Percentiles rank a stretch among this genome's conserved stretches.
Conservation (phyloP, 805 yeast species). For the Lipomyces orientalis region DNA sequence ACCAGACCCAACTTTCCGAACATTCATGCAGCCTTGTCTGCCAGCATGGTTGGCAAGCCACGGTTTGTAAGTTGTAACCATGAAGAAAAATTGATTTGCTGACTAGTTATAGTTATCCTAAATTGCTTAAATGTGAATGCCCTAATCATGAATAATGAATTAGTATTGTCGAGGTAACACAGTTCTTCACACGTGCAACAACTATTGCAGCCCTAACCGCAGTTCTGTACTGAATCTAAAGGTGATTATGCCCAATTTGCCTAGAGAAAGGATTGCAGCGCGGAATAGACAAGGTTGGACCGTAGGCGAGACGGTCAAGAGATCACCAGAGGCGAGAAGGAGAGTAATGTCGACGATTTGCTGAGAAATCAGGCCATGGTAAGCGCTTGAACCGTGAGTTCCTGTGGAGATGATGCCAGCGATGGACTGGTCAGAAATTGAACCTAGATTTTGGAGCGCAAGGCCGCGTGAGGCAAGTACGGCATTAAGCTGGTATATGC, state of each 20-base stretch:
- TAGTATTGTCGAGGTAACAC: too few relatives aligned
- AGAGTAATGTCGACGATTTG: slow-evolving; percentile 81
- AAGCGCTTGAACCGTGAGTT: slow-evolving; percentile 94
- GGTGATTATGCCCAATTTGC: slow-evolving; percentile 88
- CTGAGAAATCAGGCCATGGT: slow-evolving; percentile 87
- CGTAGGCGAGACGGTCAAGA: slow-evolving; percentile 67
- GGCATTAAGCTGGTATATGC: slow-evolving; percentile 76
- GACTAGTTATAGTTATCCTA: too few relatives aligned
- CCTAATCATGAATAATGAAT: too few relatives aligned
- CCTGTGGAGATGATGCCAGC: slow-evolving; percentile 98
- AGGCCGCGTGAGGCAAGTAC: slow-evolving; percentile 65
- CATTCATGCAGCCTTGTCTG: too few relatives aligned
- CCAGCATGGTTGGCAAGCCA: too few relatives aligned
- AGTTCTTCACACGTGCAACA: too few relatives aligned
- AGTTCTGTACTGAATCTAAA: too few relatives aligned
- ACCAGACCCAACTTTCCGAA: too few relatives aligned
- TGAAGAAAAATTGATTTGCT: too few relatives aligned
- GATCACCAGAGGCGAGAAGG: slow-evolving; percentile 76
- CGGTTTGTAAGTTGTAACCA: too few relatives aligned
- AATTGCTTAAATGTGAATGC: too few relatives aligned
- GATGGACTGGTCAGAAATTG: slow-evolving; percentile 89
- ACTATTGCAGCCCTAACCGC: too few relatives aligned
- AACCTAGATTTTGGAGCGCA: slow-evolving; percentile 90
- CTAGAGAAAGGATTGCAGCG: slow-evolving; percentile 84
- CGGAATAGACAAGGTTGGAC: slow-evolving; percentile 70